These are phyloP conservation scores for Cicer yamashitae DNA, from an alignment of 306 rosid species.

Conservation along the genomic window DNA sequence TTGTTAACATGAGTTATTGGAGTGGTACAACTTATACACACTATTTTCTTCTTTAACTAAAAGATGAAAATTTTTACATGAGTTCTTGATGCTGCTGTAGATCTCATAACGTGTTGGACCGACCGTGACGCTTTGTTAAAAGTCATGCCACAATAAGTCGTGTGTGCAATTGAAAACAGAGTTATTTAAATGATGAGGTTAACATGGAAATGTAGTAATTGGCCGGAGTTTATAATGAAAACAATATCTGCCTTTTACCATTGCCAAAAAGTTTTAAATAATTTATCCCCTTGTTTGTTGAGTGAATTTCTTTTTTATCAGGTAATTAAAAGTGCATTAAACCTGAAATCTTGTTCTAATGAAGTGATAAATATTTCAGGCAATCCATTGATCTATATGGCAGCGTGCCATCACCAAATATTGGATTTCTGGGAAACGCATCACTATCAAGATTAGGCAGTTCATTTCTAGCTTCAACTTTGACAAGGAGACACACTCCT, in stretches of 20 bases:
- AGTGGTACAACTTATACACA: no score
- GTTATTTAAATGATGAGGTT: background rate
- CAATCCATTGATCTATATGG: conserved; percentile 92
- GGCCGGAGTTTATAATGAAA: background rate
- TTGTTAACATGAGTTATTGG: no score
- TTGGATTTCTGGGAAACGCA: conserved; percentile 78
- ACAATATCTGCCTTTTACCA: conserved; percentile 5
- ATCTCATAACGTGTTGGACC: no score
- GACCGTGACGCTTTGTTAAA: background rate
- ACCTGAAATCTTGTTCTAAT: conserved; percentile 23
- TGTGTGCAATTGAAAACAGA: background rate
- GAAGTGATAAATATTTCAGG: conserved; percentile 57
- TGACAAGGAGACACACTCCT: conserved; percentile 73
- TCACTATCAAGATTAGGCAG: conserved; percentile 73
- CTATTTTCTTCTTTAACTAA: no score
- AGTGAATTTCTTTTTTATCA: background rate
- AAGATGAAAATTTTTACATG: no score
- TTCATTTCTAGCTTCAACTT: conserved; percentile 71
- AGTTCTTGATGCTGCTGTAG: no score
- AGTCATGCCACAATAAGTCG: background rate
- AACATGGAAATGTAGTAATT: background rate
- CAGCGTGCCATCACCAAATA: conserved; percentile 82
- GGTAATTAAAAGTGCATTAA: background rate
- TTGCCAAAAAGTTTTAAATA: background rate
- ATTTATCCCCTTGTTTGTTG: background rate